Evolutionary conservation across 306 rosid genomes (phyloP).

Genomic region (Dryas alaskensis): DNA sequence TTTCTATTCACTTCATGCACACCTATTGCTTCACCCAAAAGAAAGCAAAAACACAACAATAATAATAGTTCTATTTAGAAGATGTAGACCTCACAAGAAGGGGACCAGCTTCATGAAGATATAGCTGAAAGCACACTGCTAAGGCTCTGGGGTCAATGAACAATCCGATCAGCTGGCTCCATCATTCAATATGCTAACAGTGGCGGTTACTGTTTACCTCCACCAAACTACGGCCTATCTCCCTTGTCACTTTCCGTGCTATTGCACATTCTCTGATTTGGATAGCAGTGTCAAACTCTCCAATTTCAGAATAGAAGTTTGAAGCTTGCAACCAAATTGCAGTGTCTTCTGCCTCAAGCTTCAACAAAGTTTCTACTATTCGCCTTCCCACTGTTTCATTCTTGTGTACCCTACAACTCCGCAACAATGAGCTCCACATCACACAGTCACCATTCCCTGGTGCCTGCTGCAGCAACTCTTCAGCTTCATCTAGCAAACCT

Average conservation of each 20-base stretch:
- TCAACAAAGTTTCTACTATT: slow-evolving; percentile 49
- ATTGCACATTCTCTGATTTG: slow-evolving; percentile 55
- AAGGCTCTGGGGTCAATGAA: background rate
- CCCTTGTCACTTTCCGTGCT: slow-evolving; percentile 62
- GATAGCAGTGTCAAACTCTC: slow-evolving; percentile 54
- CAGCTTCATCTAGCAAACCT: slow-evolving; percentile 70
- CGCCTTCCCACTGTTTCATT: slow-evolving; percentile 62
- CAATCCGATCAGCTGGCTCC: slow-evolving; percentile 13
- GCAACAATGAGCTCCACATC: slow-evolving; percentile 77
- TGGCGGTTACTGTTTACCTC: slow-evolving; percentile 42
- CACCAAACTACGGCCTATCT: slow-evolving; percentile 71
- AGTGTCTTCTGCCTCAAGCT: slow-evolving; percentile 62
- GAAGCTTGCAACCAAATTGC: slow-evolving; percentile 74
- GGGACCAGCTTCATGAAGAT: slow-evolving; percentile 19
- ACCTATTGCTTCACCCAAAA: slow-evolving; percentile 29
- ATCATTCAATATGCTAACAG: slow-evolving; percentile 2
- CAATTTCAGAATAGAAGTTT: slow-evolving; percentile 64
- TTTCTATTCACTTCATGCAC: slow-evolving; percentile 37
- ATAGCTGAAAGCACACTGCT: background rate
- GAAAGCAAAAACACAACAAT: slow-evolving; percentile 8
- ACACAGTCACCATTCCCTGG: slow-evolving; percentile 42
- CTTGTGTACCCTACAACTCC: slow-evolving; percentile 65
- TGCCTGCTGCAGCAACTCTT: slow-evolving; percentile 45
- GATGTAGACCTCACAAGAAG: slow-evolving; percentile 27
- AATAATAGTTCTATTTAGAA: slow-evolving; percentile 23